Conservation (phyloP, 129 eudicot genomes). For the Flaveria robusta region DNA sequence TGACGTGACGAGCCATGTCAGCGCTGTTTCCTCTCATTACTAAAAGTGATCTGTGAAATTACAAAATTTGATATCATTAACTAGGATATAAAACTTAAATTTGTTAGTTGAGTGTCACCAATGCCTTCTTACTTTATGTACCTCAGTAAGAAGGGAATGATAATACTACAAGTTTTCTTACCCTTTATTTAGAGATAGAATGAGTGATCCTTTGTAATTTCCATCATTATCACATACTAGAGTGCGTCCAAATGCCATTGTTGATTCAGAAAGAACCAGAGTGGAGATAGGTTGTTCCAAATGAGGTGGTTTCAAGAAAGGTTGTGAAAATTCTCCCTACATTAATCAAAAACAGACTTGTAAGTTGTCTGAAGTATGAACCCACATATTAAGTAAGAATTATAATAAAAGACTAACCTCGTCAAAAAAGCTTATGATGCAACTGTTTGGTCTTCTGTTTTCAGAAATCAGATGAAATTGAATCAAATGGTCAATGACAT, state of each 20-base stretch:
- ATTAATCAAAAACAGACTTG: neutral
- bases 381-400: neutral
- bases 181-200: constrained; percentile 86
- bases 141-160: neutral
- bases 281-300: constrained; percentile 89
- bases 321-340: constrained; percentile 94
- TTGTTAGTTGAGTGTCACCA: too few relatives aligned
- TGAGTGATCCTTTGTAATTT: constrained; percentile 84
- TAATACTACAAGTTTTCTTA: constrained; percentile 31
- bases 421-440: constrained; percentile 92
- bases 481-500: constrained; percentile 72
- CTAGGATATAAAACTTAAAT: neutral
- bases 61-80: constrained; percentile 2
- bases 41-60: constrained; percentile 56
- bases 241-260: constrained; percentile 91
- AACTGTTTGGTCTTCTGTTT: constrained; percentile 87
- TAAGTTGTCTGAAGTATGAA: constrained; percentile 1
- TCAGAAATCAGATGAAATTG: constrained; percentile 85
- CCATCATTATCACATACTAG: constrained; percentile 80
- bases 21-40: constrained; percentile 93
- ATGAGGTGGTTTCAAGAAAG: constrained; percentile 95
- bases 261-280: constrained; percentile 81
- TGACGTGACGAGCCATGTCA: constrained; percentile 85
- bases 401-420: constrained; percentile 47
- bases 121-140: too few relatives aligned